Base-by-base conservation (phyloP, 306 rosid species). In the Pyrus pyrifolia region DNA sequence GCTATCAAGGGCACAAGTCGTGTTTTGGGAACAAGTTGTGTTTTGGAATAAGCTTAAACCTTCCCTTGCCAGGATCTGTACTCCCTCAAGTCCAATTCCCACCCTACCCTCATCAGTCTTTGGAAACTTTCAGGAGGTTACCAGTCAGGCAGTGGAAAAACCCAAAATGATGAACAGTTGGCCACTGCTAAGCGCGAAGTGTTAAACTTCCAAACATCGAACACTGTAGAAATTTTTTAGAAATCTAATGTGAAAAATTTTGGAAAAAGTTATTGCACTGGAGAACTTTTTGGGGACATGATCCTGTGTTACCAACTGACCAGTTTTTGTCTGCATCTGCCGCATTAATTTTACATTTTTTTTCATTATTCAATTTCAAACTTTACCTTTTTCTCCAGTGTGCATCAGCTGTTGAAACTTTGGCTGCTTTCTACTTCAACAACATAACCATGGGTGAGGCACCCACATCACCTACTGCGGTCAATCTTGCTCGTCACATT, bases 361-460 rank as follows among this genome's bases (percentile, higher is more conserved):
- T 55, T n/a, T 31, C 23, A 31, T n/a, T 23, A 67, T 73, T 76
- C 46, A 59, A 59, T 73, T 42, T 71, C 60, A 62, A 78, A 70
- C 71, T 66, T 63, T 75, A 79, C 76, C 69, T 84, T 76, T 65
- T 69, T 59, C 78, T 81, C 71, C 97, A 96, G 99, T 96, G 98
- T 86, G 99, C 99, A 55, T 96, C 99, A 45, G 91, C 99, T 83
- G 93, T 96, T 68, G 99, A 96, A 80, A 90, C 89, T 81, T 70
- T 96, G 93, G 99, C 96, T 81, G 96, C 96, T 76, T 92, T 82
- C 86, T 96, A 91, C 82, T 96, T 96, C 84, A 96, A 91, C 89
- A 96, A 92, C 84, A 88, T 92, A 71, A 87, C 96, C 17, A 82
- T 88, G 99, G 99, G 98, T 67, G 99, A 96, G 89, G 92, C 89